Evolutionary conservation across 2,329 filamentous ascomycete genomes (phyloP).

Genomic region (Colletotrichum orbiculare): DNA sequence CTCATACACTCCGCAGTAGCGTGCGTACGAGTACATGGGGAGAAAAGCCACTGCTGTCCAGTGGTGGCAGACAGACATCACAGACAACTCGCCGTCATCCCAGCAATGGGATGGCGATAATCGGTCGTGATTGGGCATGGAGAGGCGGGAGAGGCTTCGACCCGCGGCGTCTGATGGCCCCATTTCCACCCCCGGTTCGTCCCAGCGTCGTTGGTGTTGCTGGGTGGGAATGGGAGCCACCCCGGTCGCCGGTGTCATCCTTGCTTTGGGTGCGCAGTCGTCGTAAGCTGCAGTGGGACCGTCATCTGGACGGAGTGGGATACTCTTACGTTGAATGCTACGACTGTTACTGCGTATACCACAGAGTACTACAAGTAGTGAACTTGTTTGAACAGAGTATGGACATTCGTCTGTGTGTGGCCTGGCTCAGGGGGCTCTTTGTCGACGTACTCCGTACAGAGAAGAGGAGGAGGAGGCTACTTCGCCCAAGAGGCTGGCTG

Average conservation of each 20-base stretch:
- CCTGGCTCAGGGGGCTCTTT: too few species aligned
- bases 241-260: conserved; percentile 21
- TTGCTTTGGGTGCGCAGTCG: conserved; percentile 36
- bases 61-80: background rate
- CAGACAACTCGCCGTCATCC: conserved; percentile 5
- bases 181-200: conserved; percentile 6
- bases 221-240: background rate
- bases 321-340: background rate
- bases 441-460: too few species aligned
- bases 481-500: conserved; percentile 18
- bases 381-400: background rate
- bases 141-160: conserved; percentile 14
- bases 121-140: conserved; percentile 14
- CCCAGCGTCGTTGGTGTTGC: conserved; percentile 7
- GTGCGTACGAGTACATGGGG: too few species aligned
- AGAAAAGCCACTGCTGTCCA: background rate
- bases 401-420: background rate
- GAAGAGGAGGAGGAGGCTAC: conserved; percentile 1
- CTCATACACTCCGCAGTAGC: too few species aligned
- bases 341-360: conserved; percentile 10
- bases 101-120: background rate
- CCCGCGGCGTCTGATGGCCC: conserved; percentile 1
- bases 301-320: conserved; percentile 30
- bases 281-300: conserved; percentile 35
- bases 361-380: background rate